These are phyloP conservation scores for Chlorella sp. DNA, from an alignment of 139 green algal genomes.

Conservation along the genomic window DNA sequence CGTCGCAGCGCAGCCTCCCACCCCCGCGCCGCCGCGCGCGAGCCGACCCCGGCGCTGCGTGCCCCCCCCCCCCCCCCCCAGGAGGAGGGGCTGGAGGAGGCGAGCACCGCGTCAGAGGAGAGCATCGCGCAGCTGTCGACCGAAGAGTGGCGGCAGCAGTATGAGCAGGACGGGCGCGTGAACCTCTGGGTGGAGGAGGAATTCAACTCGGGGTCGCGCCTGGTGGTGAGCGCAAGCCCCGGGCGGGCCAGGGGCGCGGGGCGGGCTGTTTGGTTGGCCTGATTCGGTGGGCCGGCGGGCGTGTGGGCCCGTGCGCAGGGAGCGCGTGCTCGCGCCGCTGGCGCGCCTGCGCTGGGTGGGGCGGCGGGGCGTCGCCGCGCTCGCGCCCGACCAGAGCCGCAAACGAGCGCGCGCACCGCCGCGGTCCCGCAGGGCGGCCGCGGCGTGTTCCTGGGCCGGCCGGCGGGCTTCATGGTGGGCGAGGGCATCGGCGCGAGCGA, in stretches of 20 bases:
- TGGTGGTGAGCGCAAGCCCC: constrained; percentile 69
- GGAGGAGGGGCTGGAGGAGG: constrained; percentile 5
- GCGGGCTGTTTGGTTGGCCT: too few relatives aligned
- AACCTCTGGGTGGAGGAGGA: constrained; percentile 95
- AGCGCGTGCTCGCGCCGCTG: too few relatives aligned
- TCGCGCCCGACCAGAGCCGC: too few relatives aligned
- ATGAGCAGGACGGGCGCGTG: constrained; percentile 82
- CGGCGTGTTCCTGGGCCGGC: constrained; percentile 66
- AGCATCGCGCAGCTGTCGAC: constrained; percentile 79
- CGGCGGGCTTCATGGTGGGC: constrained; percentile 70
- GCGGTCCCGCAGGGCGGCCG: constrained; percentile 80
- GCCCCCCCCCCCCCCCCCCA: background rate
- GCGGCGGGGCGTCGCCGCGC: too few relatives aligned
- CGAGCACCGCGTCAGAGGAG: background rate
- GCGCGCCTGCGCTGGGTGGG: too few relatives aligned
- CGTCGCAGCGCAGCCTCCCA: too few relatives aligned
- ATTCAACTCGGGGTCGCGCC: constrained; percentile 88
- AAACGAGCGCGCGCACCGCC: too few relatives aligned
- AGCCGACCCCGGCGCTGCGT: too few relatives aligned
- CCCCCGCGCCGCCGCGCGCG: too few relatives aligned
- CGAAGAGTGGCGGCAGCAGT: constrained; percentile 76
- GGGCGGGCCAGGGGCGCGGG: too few relatives aligned
- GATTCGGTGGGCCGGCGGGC: too few relatives aligned
- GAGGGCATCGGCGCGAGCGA: constrained; percentile 66
- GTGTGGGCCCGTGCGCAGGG: too few relatives aligned